Conservation (phyloP, 495 filamentous ascomycete species). For the Tuber microsphaerosporum region DNA sequence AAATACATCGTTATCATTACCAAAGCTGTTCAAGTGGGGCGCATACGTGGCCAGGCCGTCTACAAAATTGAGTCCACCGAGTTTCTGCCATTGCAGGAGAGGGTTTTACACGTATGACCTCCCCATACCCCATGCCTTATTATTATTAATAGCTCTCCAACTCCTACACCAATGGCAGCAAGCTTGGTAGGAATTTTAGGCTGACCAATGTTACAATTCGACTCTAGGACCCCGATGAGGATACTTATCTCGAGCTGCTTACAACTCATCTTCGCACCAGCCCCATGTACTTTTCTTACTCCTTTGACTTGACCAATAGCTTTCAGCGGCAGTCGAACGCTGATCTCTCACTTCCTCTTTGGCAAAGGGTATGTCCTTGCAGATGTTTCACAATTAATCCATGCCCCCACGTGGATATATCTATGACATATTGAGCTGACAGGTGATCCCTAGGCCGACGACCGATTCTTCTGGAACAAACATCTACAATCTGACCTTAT, state of each 20-base stretch:
- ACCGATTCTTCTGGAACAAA: constrained; percentile 97
- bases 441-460: constrained; percentile 55
- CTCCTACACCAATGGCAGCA: not conserved
- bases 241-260: constrained; percentile 73
- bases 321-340: constrained; percentile 82
- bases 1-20: constrained; percentile 96
- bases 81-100: constrained; percentile 87
- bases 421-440: constrained; percentile 6
- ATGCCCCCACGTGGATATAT: not conserved
- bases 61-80: constrained; percentile 89
- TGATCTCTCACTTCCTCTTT: constrained; percentile 64
- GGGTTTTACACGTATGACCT: constrained; percentile 56
- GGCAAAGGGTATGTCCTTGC: constrained; percentile 53
- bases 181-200: not conserved
- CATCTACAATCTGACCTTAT: constrained; percentile 88
- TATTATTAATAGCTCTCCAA: not conserved
- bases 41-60: constrained; percentile 84
- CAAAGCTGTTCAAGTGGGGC: constrained; percentile 82
- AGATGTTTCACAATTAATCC: constrained; percentile 4
- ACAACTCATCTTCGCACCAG: constrained; percentile 69
- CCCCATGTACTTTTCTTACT: constrained; percentile 98
- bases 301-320: constrained; percentile 85
- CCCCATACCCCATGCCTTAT: not conserved
- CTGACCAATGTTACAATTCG: not conserved
- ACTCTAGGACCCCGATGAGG: constrained; percentile 70